phyloP scores from a whole-genome alignment of 768 basidiomycete species.

The Rubroboletus pulcherrimus region DNA sequence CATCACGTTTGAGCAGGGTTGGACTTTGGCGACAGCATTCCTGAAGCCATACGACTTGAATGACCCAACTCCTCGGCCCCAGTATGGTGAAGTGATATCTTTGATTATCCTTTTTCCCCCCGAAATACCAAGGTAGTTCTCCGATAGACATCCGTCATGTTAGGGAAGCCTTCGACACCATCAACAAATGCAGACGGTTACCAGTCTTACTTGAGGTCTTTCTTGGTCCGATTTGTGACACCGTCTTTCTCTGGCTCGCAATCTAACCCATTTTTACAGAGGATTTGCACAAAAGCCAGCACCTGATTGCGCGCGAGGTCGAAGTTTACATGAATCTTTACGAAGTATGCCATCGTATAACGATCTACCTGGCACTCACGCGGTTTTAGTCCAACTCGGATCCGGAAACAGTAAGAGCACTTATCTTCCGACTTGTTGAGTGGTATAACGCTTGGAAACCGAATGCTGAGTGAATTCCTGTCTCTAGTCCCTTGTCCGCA shows the following conservation, averaged over 20 bases:
- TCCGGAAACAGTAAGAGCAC: constrained; percentile 45
- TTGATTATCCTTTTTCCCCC: not conserved
- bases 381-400: constrained; percentile 41
- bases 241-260: not conserved
- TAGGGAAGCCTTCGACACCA: constrained; percentile 51
- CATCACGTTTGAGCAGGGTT: constrained; percentile 44
- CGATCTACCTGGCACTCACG: not conserved
- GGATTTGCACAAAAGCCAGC: constrained; percentile 54
- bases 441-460: constrained; percentile 82
- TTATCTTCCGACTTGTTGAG: constrained; percentile 57
- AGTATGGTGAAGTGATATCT: constrained; percentile 24
- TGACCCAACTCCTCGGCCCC: constrained; percentile 29
- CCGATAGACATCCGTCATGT: constrained; percentile 47
- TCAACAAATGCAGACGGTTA: constrained; percentile 57
- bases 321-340: constrained; percentile 54
- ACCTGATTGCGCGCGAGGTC: constrained; percentile 62
- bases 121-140: not conserved
- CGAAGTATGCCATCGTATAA: constrained; percentile 42
- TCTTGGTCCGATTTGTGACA: constrained; percentile 46
- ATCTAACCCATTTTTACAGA: constrained; percentile 38
- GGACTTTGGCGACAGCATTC: constrained; percentile 52
- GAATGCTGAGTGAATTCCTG: constrained; percentile 49
- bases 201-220: constrained; percentile 67
- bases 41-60: constrained; percentile 54
- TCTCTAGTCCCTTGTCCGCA: not conserved